Evolutionary conservation across 495 filamentous ascomycete genomes (phyloP).

Genomic region (Hypoxylon perforatum): DNA sequence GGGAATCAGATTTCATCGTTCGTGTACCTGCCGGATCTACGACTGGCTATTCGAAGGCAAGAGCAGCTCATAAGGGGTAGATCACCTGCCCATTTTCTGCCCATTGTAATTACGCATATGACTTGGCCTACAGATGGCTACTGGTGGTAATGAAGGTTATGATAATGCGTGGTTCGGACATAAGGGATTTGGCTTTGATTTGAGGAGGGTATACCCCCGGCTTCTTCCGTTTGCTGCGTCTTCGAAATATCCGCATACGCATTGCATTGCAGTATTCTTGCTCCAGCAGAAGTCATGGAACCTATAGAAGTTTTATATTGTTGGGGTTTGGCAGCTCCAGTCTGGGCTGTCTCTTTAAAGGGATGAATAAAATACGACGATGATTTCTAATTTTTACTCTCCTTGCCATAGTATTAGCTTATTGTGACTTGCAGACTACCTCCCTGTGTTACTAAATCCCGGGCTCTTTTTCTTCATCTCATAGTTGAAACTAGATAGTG

Average conservation of each 20-base stretch:
- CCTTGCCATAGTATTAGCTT: too few relatives aligned
- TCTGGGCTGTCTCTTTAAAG: too few relatives aligned
- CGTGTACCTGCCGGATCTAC: background rate
- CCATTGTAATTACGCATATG: background rate
- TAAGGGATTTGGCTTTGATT: constrained; percentile 2
- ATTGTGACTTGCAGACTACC: too few relatives aligned
- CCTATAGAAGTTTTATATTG: too few relatives aligned
- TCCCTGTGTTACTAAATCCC: too few relatives aligned
- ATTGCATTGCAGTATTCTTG: constrained; percentile 3
- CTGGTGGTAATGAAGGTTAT: constrained; percentile 18
- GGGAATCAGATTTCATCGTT: background rate
- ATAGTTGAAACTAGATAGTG: too few relatives aligned
- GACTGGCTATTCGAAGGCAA: background rate
- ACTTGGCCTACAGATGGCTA: background rate
- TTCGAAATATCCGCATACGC: constrained; percentile 1
- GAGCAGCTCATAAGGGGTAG: background rate
- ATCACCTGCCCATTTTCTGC: constrained; percentile 1
- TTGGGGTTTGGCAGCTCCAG: too few relatives aligned
- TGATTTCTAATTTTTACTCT: too few relatives aligned
- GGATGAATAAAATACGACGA: too few relatives aligned
- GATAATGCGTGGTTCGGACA: constrained; percentile 15
- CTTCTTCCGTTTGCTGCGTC: constrained; percentile 11
- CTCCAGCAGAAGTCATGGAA: too few relatives aligned
- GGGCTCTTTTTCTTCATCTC: too few relatives aligned
- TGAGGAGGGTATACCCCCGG: constrained; percentile 25